phyloP scores from a whole-genome alignment of 371 early-diverging fungal species.

The Lichtheimia corymbifera region DNA sequence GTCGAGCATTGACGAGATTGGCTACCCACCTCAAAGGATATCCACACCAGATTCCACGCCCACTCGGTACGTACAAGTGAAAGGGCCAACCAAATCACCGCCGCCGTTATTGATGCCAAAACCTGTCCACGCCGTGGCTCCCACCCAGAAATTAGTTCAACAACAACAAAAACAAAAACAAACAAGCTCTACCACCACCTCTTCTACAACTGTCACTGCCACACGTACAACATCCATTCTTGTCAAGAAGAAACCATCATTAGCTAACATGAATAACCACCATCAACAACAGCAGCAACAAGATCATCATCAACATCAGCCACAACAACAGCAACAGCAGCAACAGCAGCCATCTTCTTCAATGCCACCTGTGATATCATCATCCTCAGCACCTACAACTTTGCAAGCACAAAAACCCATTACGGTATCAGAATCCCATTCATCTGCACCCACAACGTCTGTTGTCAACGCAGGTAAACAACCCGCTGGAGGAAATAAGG shows the following conservation, averaged over 20 bases:
- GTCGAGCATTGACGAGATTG: slow-evolving; percentile 2
- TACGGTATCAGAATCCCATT: not conserved
- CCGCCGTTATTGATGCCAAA: slow-evolving; percentile 27
- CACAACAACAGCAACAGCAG: not conserved
- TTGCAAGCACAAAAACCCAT: not conserved
- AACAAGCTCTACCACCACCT: not conserved
- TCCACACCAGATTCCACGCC: not conserved
- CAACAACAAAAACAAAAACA: not conserved
- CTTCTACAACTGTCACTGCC: not conserved
- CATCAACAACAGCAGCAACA: not conserved
- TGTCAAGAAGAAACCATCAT: too few species aligned
- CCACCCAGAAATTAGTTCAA: slow-evolving; percentile 18
- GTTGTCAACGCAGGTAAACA: too few species aligned
- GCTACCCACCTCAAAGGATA: not conserved
- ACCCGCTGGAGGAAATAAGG: too few species aligned
- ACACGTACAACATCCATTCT: not conserved
- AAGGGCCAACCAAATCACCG: slow-evolving; percentile 23
- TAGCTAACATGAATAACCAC: not conserved
- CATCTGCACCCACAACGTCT: too few species aligned
- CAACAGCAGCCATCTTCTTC: not conserved
- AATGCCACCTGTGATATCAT: not conserved
- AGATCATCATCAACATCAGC: not conserved
- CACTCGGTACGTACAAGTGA: slow-evolving; percentile 10
- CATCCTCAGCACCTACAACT: not conserved
- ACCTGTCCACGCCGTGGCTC: slow-evolving; percentile 19